Conservation (phyloP, 2,329 filamentous ascomycete species). For the Colletotrichum sp. region DNA sequence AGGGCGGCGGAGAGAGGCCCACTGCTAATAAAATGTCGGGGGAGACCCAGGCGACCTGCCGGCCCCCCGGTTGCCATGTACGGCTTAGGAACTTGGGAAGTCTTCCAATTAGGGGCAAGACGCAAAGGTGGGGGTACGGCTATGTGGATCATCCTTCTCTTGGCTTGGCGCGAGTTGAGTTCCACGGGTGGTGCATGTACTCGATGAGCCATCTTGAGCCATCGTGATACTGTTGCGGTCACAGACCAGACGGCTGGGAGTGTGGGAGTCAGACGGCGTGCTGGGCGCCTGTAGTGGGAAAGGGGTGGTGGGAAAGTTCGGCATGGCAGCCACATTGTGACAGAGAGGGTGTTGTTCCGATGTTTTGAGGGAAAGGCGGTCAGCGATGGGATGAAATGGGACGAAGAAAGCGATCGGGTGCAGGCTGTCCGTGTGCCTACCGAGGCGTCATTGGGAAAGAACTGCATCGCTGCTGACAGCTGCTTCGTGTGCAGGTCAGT, state of each 20-base stretch:
- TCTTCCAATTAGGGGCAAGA: neutral
- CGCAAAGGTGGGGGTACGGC: constrained; percentile 2
- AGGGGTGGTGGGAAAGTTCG: neutral
- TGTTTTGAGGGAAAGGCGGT: constrained; percentile 8
- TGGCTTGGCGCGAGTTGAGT: neutral
- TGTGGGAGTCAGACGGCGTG: neutral
- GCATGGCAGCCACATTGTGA: neutral
- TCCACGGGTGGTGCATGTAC: neutral
- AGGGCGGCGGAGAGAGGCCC: neutral
- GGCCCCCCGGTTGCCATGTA: neutral
- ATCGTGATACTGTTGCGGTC: neutral
- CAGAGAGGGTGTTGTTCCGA: neutral
- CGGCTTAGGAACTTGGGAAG: neutral
- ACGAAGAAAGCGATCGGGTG: neutral
- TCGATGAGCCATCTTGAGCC: constrained; percentile 1
- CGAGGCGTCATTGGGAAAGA: neutral
- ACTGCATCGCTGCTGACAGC: neutral
- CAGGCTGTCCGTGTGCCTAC: neutral
- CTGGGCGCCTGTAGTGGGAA: neutral
- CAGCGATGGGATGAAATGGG: constrained; percentile 1
- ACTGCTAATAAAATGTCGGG: constrained; percentile 3
- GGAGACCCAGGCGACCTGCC: neutral
- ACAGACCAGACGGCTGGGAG: neutral
- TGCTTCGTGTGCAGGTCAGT: neutral
- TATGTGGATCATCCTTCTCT: constrained; percentile 11